Base-by-base conservation (phyloP, 176 grass and related monocot species). In the Juncus effusus region DNA sequence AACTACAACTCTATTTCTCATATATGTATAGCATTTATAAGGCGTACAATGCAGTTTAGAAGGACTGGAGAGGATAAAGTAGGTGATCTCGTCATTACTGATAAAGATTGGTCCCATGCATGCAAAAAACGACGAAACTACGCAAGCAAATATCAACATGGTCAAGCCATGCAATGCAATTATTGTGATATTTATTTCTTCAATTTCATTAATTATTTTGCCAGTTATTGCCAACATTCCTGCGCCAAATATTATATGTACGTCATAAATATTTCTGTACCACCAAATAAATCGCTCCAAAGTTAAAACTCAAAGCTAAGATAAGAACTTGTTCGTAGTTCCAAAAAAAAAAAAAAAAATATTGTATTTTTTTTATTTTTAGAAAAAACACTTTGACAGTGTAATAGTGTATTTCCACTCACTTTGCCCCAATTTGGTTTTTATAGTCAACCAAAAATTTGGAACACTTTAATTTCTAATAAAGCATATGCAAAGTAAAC, bases 161-260 rank as follows among this genome's bases (percentile, higher is more conserved):
- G 44, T 47, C 44, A 47, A 47, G 44, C 44, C 44, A 67, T 67
- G 28, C 41, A 65, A 65, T 65, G 62, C 37, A 36, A 36, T 67
- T 67, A 67, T 37, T 16, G 44, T 42, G 51, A 65, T 65, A 45
- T 45, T 65, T 65, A 65, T 49, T 60, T 10, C 16, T 67, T 53
- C 44, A 47, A 47, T 47, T 47, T 28, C 19, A 47, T 47, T 47
- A 47, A 47, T 6, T 67, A 37, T 28, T 28, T 38, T 5, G 64
- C 64, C 64, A 53, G 28, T 16, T 67, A 67, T 67, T 67, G 47
- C 45, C 47, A 49, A 67, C 47, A 67, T 67, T 67, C 64, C 64
- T 51, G 51, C 44, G 44, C 19, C 41, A 67, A 13, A 53, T 6
- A 38, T 35, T 1, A 50, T 66, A 49, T 66, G 19, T 28, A 28